Base-by-base conservation (phyloP, 495 filamentous ascomycete species). In the Neurospora sublineolata region DNA sequence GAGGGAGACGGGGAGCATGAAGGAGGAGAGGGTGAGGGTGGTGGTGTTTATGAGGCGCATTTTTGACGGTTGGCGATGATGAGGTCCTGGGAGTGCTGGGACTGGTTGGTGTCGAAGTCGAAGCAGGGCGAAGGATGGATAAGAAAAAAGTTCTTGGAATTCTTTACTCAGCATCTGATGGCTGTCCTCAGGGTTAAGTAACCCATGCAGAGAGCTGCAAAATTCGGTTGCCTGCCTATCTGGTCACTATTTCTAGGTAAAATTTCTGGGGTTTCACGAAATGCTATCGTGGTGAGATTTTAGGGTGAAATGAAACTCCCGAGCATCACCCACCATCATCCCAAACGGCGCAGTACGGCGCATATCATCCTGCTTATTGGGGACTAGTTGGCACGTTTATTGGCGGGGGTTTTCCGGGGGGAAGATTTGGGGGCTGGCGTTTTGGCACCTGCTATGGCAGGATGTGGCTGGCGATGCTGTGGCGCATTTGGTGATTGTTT, bases 1-100 rank as follows among this genome's bases (percentile, higher is more conserved):
- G 7, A 73, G 9, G 46, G 30, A 36, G 16, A 74, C 73, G 58
- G 36, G 42, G 12, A 74, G 73, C 42, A 79, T 72, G 46, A 83
- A 84, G 68, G 82, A 78, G 33, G 77, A 39, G 12, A 86, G 74
- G 39, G 78, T 69, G 6, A 81, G 75, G 8, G 80, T 84, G 7
- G 76, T 75, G 39, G 81, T 78, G 69, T 86, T 73, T 68, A 86
- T 82, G 36, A 86, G 76, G 37, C 82, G 80, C 83, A 84, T 86
- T 7, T 7, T 46, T 69, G 44, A 23, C 9, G 20, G 42, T 3
- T 20, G 40, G 16, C n/a, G n/a, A n/a, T 1, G 40, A 18, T 18
- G 40, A 41, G 3, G 36, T 6, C 36, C 6, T 37, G 36, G 37
- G 37, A 12, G 11, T 38, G 37, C 36, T 37, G 39, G 39, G 3